phyloP scores from a whole-genome alignment of 208 protist genomes.

The Porcisia hertigi region DNA sequence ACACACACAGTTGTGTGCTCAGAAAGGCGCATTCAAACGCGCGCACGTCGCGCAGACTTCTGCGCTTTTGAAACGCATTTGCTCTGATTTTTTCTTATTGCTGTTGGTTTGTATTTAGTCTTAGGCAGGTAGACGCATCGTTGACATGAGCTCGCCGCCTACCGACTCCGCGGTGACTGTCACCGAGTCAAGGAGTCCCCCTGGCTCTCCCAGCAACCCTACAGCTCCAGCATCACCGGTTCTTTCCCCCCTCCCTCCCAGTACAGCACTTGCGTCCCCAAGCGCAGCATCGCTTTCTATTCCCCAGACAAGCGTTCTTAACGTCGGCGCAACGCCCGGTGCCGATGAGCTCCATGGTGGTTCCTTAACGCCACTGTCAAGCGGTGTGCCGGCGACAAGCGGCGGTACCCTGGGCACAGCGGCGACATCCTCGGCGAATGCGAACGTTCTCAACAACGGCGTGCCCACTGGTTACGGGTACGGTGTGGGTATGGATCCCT shows the following conservation, averaged over 20 bases:
- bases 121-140: background rate
- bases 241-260: background rate
- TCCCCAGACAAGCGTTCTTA: constrained; percentile 21
- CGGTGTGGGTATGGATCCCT: constrained; percentile 22
- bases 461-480: constrained; percentile 7
- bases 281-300: background rate
- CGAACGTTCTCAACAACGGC: constrained; percentile 8
- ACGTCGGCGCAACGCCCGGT: background rate
- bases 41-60: background rate
- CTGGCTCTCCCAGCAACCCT: constrained; percentile 24
- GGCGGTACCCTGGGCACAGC: background rate
- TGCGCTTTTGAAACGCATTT: background rate
- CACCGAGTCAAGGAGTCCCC: constrained; percentile 6
- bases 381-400: background rate
- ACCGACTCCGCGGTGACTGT: background rate
- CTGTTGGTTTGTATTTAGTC: background rate
- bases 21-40: background rate
- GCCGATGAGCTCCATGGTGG: background rate
- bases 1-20: too few species aligned
- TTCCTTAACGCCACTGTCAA: background rate
- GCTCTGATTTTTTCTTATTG: background rate
- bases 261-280: background rate
- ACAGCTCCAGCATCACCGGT: constrained; percentile 23
- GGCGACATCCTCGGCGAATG: background rate
- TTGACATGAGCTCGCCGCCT: background rate